Base-by-base conservation (phyloP, 352 stramenopile genomes). In the Globisporangium cystogenes region DNA sequence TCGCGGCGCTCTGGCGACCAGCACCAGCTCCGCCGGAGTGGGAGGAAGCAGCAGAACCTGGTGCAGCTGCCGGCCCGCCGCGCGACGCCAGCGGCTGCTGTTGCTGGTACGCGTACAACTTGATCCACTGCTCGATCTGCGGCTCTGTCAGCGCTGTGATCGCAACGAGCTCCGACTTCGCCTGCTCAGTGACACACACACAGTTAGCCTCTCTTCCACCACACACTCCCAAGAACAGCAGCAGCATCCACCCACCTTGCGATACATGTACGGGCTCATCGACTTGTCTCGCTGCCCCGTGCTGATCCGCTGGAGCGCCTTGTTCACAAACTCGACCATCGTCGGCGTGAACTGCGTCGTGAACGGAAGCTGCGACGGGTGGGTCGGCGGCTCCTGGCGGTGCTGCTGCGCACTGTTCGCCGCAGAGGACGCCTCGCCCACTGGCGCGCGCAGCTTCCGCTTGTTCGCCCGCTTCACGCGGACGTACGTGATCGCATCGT, bases 401-500 rank as follows among this genome's bases (percentile, higher is more conserved):
- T 35, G n/a, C 46, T 35, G n/a, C 46, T 37, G 46, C 46, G 46
- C 23, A 18, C 8, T 12, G 10, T 11, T 40, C 46, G 29, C 24
- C 26, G 31, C 23, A 15, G 65, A 44, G 7, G 54, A 52, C 7
- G 61, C 41, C n/a, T 62, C 52, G 15, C 45, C 49, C n/a, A 43
- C 41, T 18, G 48, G 51, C 40, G 7, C 62, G 65, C 24, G 62
- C 57, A 27, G 70, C 80, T n/a, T 35, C 20, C 47, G 76, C 51
- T 85, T 86, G 18, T 65, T 61, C 24, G 64, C 57, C 16, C 82
- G 77, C 57, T 84, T 88, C 41, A 76, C 59, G 24, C 81, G 75
- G 21, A 87, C 68, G 33, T 91, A 94, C 16, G 65, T 71, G 47
- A 94, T 68, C 0, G 77, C 83, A 31, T 94, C 82, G 42, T 94